Percentiles rank a stretch among this genome's conserved stretches.
Conservation (phyloP, 768 basidiomycete genomes). For the Lepiota brunneoincarnata region DNA sequence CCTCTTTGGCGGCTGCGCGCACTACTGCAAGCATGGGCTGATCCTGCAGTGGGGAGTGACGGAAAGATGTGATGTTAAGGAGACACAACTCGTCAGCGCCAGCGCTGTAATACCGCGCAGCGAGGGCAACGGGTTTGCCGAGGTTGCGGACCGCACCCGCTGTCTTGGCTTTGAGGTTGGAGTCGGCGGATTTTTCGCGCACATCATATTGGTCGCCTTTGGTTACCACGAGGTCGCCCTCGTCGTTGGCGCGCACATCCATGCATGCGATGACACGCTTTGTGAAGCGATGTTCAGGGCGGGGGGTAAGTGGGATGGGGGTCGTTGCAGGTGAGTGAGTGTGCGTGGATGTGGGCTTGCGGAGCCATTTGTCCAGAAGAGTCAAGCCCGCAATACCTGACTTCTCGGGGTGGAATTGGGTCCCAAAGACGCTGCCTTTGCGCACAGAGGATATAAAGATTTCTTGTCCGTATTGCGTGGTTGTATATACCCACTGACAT, state of each 20-base stretch:
- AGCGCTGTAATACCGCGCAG: slow-evolving; percentile 77
- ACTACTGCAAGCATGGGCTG: slow-evolving; percentile 99
- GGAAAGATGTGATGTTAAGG: slow-evolving; percentile 99
- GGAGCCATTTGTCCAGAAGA: slow-evolving; percentile 80
- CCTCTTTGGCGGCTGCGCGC: slow-evolving; percentile 79
- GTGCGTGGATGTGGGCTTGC: slow-evolving; percentile 43
- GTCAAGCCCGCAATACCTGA: slow-evolving; percentile 84
- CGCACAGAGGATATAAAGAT: slow-evolving; percentile 84
- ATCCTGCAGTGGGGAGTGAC: slow-evolving; percentile 90
- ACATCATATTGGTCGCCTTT: slow-evolving; percentile 99
- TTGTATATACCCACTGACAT: slow-evolving; percentile 80
- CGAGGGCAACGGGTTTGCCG: slow-evolving; percentile 93
- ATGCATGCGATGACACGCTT: slow-evolving; percentile 96
- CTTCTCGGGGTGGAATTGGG: slow-evolving; percentile 99
- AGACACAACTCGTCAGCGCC: slow-evolving; percentile 97
- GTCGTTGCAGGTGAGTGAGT: slow-evolving; percentile 27
- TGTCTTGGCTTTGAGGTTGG: slow-evolving; percentile 33
- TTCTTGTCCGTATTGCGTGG: slow-evolving; percentile 93
- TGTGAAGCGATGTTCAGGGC: slow-evolving; percentile 66
- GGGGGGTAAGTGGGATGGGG: slow-evolving; percentile 36
- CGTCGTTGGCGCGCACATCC: slow-evolving; percentile 95
- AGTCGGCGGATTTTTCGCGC: slow-evolving; percentile 60
- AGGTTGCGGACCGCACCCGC: slow-evolving; percentile 91
- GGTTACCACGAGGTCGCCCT: slow-evolving; percentile 96
- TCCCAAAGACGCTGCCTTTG: slow-evolving; percentile 82